These are phyloP conservation scores for Neoscytalidium dimidiatum DNA, from an alignment of 2,329 filamentous ascomycete species.

Conservation along the genomic window DNA sequence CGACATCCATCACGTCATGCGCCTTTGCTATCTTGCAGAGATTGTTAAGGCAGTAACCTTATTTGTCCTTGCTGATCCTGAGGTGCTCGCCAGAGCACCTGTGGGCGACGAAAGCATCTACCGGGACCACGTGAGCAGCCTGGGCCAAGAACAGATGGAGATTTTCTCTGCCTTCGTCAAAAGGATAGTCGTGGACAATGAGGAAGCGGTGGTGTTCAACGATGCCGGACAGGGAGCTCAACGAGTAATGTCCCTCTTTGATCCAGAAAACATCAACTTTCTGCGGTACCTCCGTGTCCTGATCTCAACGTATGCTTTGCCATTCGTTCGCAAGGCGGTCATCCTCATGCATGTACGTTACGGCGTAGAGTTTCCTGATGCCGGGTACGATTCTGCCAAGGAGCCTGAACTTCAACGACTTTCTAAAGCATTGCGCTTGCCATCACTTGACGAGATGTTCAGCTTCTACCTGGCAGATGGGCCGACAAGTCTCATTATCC, in stretches of 20 bases:
- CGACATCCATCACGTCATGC: constrained; percentile 77
- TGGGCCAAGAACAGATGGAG: constrained; percentile 34
- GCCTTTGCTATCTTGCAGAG: constrained; percentile 87
- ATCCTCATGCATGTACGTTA: constrained; percentile 86
- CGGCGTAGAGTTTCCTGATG: constrained; percentile 81
- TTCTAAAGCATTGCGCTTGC: constrained; percentile 72
- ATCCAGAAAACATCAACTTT: constrained; percentile 29
- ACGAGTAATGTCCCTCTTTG: constrained; percentile 10
- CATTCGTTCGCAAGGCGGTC: constrained; percentile 81
- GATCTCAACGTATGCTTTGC: constrained; percentile 80
- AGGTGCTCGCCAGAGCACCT: constrained; percentile 5
- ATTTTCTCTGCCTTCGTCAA: constrained; percentile 35
- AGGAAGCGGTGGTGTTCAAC: not conserved
- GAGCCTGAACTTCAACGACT: constrained; percentile 81
- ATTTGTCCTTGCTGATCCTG: constrained; percentile 39
- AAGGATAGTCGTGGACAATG: constrained; percentile 30
- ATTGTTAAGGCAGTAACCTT: constrained; percentile 76
- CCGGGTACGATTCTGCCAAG: constrained; percentile 56
- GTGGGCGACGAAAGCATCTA: constrained; percentile 9
- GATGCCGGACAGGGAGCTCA: not conserved
- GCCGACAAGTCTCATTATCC: constrained; percentile 42
- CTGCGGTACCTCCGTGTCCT: constrained; percentile 40
- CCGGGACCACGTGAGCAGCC: constrained; percentile 26
- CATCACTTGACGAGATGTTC: constrained; percentile 78
- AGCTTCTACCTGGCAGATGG: constrained; percentile 52